Conservation (phyloP, 305 asterid species). For the Fraxinus ornus region DNA sequence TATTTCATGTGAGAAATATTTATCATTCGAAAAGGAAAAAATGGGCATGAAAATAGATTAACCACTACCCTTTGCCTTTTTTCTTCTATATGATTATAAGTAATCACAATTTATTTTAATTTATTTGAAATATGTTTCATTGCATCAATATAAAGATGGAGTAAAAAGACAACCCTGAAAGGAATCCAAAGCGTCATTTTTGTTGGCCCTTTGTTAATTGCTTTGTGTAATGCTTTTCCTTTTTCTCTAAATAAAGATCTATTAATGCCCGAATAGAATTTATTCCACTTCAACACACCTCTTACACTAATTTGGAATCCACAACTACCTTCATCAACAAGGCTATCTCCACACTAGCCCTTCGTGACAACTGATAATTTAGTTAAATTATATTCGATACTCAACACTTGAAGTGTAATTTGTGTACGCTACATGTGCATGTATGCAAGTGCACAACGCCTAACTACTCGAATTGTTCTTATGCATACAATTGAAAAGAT, state of each 20-base stretch:
- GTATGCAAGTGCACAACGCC: background rate
- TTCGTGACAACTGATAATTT: background rate
- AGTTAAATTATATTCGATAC: background rate
- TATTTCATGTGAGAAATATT: background rate
- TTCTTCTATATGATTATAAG: background rate
- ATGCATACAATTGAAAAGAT: background rate
- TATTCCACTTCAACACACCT: slow-evolving; percentile 12
- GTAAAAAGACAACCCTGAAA: background rate
- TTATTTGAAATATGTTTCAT: background rate
- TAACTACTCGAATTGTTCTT: background rate
- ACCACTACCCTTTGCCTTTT: background rate
- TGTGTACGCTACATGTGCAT: background rate
- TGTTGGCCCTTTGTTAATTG: slow-evolving; percentile 18
- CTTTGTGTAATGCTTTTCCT: slow-evolving; percentile 21
- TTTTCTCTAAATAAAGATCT: slow-evolving; percentile 8
- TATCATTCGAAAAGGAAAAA: background rate
- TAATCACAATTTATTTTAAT: background rate
- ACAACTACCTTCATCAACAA: slow-evolving; percentile 20
- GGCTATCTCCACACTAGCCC: background rate
- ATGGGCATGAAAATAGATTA: background rate
- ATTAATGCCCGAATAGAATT: slow-evolving; percentile 4
- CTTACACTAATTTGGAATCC: slow-evolving; percentile 13
- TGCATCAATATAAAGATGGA: background rate
- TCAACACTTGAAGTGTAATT: background rate
- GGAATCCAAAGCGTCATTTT: slow-evolving; percentile 27